Base-by-base conservation (phyloP, 225 moss, liverwort and hornwort genomes). In the Climacium dendroides region DNA sequence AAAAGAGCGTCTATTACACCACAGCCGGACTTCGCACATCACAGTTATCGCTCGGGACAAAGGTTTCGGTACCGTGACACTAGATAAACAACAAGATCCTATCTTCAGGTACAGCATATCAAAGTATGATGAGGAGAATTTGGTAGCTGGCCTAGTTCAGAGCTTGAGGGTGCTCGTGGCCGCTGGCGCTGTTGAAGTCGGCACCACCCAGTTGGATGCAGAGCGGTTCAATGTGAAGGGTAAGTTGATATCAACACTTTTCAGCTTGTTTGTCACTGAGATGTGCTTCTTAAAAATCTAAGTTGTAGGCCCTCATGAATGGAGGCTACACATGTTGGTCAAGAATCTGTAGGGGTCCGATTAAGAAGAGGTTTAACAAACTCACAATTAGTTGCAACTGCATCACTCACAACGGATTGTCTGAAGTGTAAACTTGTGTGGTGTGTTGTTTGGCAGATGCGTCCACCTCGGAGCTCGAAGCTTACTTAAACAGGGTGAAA, bases 111-210 rank as follows among this genome's bases (percentile, higher is more conserved):
- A 97, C 57, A 81, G 54, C 6, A 89, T 97, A 57, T 82, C 91
- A 1, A 67, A 79, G 59, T 59, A 90, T 23, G 98, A 97, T 78
- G 89, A 92, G 71, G 90, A 91, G 45, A 92, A 80, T 20, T 48
- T 95, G 79, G 20, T 92, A 26, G 91, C 88, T 17, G 93, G 90
- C 25, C 48, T 95, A 6, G 90, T 90, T 76, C 93, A 90, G 57
- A 91, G 93, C 64, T 89, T 98, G 32, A 87, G 95, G 24, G 94
- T 94, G 23, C 39, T 98, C 84, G 86, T 92, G 11, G 97, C 97
- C 19, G 97, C 96, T 37, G 98, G 98, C 24, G 98, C 98, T 72
- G 92, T 89, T 20, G 96, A 94, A 85, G 85, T 98, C 32, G 98
- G 97, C 79, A 94, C 93, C 16, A 75, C 95, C 15, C 98, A 97